Base-by-base conservation (phyloP, 164 flowering plant species). In the Macadamia integrifolia region DNA sequence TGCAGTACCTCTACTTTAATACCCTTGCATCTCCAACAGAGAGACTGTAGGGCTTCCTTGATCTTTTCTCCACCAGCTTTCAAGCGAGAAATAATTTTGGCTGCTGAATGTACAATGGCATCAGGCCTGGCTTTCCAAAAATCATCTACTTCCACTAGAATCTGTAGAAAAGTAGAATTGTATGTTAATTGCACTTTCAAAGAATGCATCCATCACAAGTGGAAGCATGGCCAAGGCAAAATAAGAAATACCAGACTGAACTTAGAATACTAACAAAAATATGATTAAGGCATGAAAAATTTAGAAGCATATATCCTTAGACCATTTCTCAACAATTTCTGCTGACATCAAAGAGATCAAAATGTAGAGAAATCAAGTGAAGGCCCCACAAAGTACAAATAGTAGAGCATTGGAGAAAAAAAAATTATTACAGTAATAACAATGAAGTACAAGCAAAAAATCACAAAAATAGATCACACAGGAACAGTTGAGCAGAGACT, bases 21-120 rank as follows among this genome's bases (percentile, higher is more conserved):
- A 62, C 97, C 94, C 82, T 89, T 89, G 64, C 79, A 71, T 80
- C 93, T 93, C 89, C 87, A 87, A 74, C 98, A 93, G 14, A 91
- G 82, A 58, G 92, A 87, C 71, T 82, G 87, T 42, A 93, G 87
- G 64, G 97, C 97, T 56, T 87, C 84, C 35, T 71, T 72, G 49
- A 85, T 83, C 79, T 86, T 88, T 63, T 91, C 97, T 48, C 91
- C 98, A 64, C 87, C 92, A 69, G 86, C 91, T 78, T 89, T 86
- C 31, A 93, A 55, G 18, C 90, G 93, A 70, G 91, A 77, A 58
- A 93, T 79, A 67, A 93, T 91, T 68, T 89, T 91, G 59, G 83
- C 75, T 30, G 96, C 88, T 10, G 89, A 86, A 77, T 87, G 91
- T 61, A 91, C 96, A 77, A 93, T 87, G 49, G 86, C 86, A 85